These are phyloP conservation scores for Euphrasia confusa DNA, from an alignment of 257 asterid species.

Conservation along the genomic window DNA sequence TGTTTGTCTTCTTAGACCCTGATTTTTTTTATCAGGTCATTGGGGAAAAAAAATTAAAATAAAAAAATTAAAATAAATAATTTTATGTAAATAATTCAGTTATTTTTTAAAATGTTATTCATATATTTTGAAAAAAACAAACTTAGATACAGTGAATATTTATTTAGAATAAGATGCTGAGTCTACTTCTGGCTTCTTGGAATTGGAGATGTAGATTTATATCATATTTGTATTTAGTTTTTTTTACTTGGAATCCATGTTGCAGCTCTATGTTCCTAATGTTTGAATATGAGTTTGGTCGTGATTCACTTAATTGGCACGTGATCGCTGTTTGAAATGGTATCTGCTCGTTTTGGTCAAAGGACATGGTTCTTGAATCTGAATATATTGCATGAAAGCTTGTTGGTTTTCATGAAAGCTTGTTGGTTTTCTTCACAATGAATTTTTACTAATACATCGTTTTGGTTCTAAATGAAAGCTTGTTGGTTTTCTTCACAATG, in stretches of 20 bases:
- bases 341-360: conserved; percentile 9
- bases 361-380: conserved; percentile 18
- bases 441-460: no score
- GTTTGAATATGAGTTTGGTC: neutral
- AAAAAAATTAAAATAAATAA: no score
- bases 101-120: no score
- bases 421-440: no score
- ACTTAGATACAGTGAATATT: neutral
- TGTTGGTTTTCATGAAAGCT: no score
- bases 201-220: neutral
- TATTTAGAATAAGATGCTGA: neutral
- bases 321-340: neutral
- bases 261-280: conserved; percentile 9
- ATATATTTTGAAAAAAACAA: no score
- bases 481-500: conserved; percentile 10
- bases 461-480: no score
- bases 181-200: neutral
- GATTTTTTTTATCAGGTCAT: no score
- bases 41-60: no score
- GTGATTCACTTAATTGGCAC: conserved; percentile 10
- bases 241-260: neutral
- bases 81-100: no score
- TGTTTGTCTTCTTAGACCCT: no score
- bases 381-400: conserved; percentile 13
- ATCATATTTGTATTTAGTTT: neutral